Base-by-base conservation (phyloP, 108 stramenopile genomes). In the Nitzschia sp. region DNA sequence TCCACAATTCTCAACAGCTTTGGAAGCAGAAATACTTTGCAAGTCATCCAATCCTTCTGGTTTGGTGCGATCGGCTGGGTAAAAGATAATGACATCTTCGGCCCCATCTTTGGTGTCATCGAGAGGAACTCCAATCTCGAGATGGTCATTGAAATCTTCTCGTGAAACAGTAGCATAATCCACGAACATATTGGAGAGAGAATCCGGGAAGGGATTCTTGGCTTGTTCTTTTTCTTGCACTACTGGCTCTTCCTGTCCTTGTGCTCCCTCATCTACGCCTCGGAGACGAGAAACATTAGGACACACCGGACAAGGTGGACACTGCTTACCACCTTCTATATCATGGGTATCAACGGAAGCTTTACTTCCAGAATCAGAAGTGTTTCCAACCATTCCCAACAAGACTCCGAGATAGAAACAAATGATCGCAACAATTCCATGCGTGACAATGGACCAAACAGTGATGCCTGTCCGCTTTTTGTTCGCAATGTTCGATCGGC, bases 1-100 rank as follows among this genome's bases (percentile, higher is more conserved):
- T 0, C 68, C 68, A 44, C 90, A 92, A 54, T 92, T 83, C 51
- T 80, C 71, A 1, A 83, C 73, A 8, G 87, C 87, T 22, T 77
- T 61, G 21, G 10, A 5, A 9, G 86, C 83, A 9, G 70, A 51
- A 0, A 75, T 22, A 12, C 43, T 63, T 3, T 39, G 57, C 2
- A 40, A 2, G 21, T 63, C 59, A 20, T 7, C 11, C 8, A 6
- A 21, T 25, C 37, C 19, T 0, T 39, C 42, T 6, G 89, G 89
- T 11, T 85, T 26, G 1, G 78, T 64, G 22, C 17, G 42, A 24
- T 25, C 25, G 44, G 41, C 26, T 0, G 75, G 51, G 61, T 76
- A 76, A 8, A 76, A 41, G 24, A 76, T 50, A 6, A 76, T 9
- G 17, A 57, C 75, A 21, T 68, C 53, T 58, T 76, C 62, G 41